These are phyloP conservation scores for Musa itinerans DNA, from an alignment of 176 grass and related monocot species.

Conservation along the genomic window DNA sequence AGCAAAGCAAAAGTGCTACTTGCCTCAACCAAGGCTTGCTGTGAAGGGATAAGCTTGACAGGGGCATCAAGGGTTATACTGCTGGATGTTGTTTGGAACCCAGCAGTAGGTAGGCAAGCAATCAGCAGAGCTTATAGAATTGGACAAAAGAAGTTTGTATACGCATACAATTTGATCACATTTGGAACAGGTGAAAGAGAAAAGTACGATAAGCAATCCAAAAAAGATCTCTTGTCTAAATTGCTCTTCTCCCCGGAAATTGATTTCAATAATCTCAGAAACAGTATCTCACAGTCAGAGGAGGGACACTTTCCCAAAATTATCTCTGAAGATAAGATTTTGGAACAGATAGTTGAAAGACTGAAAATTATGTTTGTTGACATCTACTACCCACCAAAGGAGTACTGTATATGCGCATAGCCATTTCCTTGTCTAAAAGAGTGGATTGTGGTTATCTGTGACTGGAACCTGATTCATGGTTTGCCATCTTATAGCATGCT, in stretches of 20 bases:
- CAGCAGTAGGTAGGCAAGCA: constrained; percentile 64
- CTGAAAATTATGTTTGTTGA: constrained; percentile 51
- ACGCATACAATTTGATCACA: constrained; percentile 73
- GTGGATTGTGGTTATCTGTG: neutral
- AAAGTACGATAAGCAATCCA: constrained; percentile 54
- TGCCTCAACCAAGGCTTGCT: constrained; percentile 70
- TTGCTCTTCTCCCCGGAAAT: constrained; percentile 66
- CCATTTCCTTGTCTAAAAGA: neutral
- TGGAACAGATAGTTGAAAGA: constrained; percentile 51
- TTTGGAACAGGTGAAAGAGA: constrained; percentile 56
- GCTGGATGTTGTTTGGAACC: constrained; percentile 94
- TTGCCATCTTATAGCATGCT: no score
- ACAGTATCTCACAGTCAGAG: constrained; percentile 38
- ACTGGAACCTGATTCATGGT: no score
- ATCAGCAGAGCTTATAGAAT: constrained; percentile 75
- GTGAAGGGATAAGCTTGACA: constrained; percentile 70
- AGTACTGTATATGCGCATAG: constrained; percentile 10
- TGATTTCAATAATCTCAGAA: constrained; percentile 46
- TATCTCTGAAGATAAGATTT: constrained; percentile 41
- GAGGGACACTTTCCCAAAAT: constrained; percentile 40
- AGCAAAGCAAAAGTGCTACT: constrained; percentile 67
- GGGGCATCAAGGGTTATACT: constrained; percentile 83
- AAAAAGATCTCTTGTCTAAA: constrained; percentile 74
- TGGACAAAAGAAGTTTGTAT: constrained; percentile 68
- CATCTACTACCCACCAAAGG: constrained; percentile 69